Evolutionary conservation across 2,329 filamentous ascomycete genomes (phyloP).

Genomic region (Didymella pinodella): DNA sequence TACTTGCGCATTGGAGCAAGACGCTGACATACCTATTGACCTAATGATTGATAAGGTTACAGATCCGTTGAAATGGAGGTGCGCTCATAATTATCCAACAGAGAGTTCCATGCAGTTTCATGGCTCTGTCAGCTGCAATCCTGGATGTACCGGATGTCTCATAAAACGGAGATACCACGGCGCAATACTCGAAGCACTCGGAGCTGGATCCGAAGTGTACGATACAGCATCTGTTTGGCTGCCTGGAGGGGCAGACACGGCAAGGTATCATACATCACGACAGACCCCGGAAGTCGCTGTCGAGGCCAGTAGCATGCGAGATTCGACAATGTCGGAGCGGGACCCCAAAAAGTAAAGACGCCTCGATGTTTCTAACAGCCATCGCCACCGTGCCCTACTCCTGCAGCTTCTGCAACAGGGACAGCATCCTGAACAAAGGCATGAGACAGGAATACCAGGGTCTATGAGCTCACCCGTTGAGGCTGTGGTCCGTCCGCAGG

Average conservation of each 20-base stretch:
- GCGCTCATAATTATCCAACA: background rate
- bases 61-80: background rate
- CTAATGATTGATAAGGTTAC: background rate
- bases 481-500: slow-evolving; percentile 13
- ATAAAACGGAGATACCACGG: slow-evolving; percentile 1
- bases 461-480: slow-evolving; percentile 10
- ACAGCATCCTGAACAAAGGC: slow-evolving; percentile 5
- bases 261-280: slow-evolving; percentile 13
- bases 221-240: background rate
- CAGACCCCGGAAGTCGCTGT: slow-evolving; percentile 7
- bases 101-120: background rate
- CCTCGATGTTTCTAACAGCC: slow-evolving; percentile 10
- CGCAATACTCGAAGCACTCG: slow-evolving; percentile 1
- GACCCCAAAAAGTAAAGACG: slow-evolving; percentile 10
- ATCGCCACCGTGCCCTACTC: slow-evolving; percentile 13
- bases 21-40: background rate
- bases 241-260: slow-evolving; percentile 10
- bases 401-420: slow-evolving; percentile 19
- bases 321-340: slow-evolving; percentile 18
- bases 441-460: slow-evolving; percentile 1
- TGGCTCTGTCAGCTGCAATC: background rate
- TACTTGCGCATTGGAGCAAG: background rate
- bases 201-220: background rate
- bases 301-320: slow-evolving; percentile 9
- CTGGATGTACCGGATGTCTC: slow-evolving; percentile 7